These are phyloP conservation scores for Tubosaeta sp. DNA, from an alignment of 768 basidiomycete genomes.

Conservation along the genomic window DNA sequence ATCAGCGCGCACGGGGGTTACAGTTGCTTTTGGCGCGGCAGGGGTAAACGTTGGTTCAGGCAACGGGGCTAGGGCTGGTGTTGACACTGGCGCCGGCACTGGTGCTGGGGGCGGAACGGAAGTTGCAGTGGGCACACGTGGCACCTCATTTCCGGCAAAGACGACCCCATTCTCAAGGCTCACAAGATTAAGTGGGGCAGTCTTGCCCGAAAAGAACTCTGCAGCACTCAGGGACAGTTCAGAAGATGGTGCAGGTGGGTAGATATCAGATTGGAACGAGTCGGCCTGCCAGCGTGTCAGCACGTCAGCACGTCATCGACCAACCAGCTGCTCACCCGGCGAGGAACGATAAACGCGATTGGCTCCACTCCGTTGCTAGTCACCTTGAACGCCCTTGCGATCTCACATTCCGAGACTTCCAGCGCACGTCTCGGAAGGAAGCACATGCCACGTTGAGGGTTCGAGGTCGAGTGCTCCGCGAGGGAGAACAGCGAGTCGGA, in stretches of 20 bases:
- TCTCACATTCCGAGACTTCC: constrained; percentile 88
- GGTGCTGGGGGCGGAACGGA: constrained; percentile 24
- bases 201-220: constrained; percentile 88
- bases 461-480: constrained; percentile 81
- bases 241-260: constrained; percentile 81
- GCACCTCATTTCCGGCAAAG: constrained; percentile 28
- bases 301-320: background rate
- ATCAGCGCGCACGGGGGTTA: constrained; percentile 7
- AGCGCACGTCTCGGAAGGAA: constrained; percentile 92
- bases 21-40: constrained; percentile 32
- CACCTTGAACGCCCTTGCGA: constrained; percentile 92
- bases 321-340: constrained; percentile 54
- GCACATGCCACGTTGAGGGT: constrained; percentile 96
- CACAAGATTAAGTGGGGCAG: constrained; percentile 70
- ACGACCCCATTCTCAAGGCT: constrained; percentile 67
- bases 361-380: constrained; percentile 73
- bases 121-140: constrained; percentile 25
- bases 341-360: constrained; percentile 91
- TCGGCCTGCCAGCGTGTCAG: constrained; percentile 57
- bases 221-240: constrained; percentile 77
- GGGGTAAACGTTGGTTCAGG: constrained; percentile 35
- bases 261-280: constrained; percentile 96
- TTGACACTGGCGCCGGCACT: constrained; percentile 10
- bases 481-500: constrained; percentile 73
- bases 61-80: constrained; percentile 24